A percentile compares a stretch with the other conserved stretches of the same genome.
These are phyloP conservation scores for Neurospora sp. DNA, from an alignment of 495 filamentous ascomycete species.

Conservation along the genomic window DNA sequence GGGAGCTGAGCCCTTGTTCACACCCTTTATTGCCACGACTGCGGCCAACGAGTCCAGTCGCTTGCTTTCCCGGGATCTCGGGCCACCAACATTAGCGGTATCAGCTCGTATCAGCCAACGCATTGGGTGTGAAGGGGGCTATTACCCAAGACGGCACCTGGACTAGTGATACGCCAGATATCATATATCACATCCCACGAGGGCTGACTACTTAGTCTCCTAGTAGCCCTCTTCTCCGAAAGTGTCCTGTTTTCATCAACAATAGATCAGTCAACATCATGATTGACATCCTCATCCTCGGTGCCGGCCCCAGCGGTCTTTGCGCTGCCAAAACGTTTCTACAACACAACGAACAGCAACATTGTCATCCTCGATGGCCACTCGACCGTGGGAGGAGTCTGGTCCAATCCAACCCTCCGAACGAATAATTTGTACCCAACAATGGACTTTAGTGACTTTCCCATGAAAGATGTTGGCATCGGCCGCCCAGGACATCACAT, in stretches of 20 bases:
- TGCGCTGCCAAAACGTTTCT: slow-evolving; percentile 63
- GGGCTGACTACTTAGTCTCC: not conserved
- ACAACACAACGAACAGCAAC: slow-evolving; percentile 24
- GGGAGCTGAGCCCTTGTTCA: not conserved
- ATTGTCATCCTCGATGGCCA: slow-evolving; percentile 39
- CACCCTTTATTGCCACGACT: not conserved
- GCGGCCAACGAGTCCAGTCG: not conserved
- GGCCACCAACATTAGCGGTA: not conserved
- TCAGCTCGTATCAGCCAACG: not conserved
- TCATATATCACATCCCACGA: not conserved
- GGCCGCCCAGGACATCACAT: slow-evolving; percentile 40
- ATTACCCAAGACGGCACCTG: not conserved
- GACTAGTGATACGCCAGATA: not conserved
- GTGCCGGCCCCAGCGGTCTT: slow-evolving; percentile 62
- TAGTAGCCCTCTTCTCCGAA: not conserved
- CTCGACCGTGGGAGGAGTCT: slow-evolving; percentile 38
- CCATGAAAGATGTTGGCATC: slow-evolving; percentile 54
- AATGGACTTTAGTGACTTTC: slow-evolving; percentile 64
- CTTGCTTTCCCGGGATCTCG: not conserved
- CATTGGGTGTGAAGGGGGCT: not conserved
- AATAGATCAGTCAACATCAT: not conserved
- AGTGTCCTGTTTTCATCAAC: not conserved
- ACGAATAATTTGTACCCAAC: slow-evolving; percentile 50
- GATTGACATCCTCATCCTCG: slow-evolving; percentile 28
- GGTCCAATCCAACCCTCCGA: slow-evolving; percentile 49